Percentiles rank a stretch among this genome's conserved stretches.
These are phyloP conservation scores for Colletotrichum higginsianum DNA, from an alignment of 2,329 filamentous ascomycete genomes.

Conservation along the genomic window DNA sequence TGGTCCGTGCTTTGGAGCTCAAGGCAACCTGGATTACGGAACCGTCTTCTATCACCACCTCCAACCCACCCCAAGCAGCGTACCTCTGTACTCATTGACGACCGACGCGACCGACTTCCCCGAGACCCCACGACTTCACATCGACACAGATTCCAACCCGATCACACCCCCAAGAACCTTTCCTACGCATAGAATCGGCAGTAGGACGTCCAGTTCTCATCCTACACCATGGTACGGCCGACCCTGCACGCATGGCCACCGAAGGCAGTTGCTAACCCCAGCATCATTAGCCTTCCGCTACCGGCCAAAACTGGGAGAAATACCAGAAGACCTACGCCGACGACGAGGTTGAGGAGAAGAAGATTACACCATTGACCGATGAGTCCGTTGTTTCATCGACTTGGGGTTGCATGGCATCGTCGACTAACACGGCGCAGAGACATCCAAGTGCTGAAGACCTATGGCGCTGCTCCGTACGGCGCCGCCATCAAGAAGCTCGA, in stretches of 20 bases:
- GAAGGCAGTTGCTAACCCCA: conserved; percentile 51
- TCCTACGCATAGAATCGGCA: conserved; percentile 12
- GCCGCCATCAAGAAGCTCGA: conserved; percentile 96
- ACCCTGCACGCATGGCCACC: conserved; percentile 21
- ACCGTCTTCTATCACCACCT: conserved; percentile 44
- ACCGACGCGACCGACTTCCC: conserved; percentile 17
- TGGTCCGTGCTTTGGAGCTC: conserved; percentile 44
- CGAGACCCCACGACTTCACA: conserved; percentile 27
- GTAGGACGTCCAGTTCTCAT: conserved; percentile 48
- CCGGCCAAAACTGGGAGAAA: conserved; percentile 97
- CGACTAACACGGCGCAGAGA: conserved; percentile 73
- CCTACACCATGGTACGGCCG: conserved; percentile 59
- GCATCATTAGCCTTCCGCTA: conserved; percentile 90
- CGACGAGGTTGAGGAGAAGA: conserved; percentile 98
- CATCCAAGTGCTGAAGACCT: conserved; percentile 99
- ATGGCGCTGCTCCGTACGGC: conserved; percentile 96
- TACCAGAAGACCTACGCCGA: conserved; percentile 98
- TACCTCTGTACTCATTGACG: conserved; percentile 26
- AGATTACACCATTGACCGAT: conserved; percentile 96
- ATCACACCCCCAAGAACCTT: neutral
- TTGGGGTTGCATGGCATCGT: neutral
- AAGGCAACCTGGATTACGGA: conserved; percentile 48
- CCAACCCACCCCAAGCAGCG: conserved; percentile 24
- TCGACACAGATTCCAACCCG: neutral
- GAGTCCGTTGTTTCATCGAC: conserved; percentile 76